A percentile compares a stretch with the other conserved stretches of the same genome.
Conservation (phyloP, 2,329 filamentous ascomycete species). For the Podosphaera fusca region DNA sequence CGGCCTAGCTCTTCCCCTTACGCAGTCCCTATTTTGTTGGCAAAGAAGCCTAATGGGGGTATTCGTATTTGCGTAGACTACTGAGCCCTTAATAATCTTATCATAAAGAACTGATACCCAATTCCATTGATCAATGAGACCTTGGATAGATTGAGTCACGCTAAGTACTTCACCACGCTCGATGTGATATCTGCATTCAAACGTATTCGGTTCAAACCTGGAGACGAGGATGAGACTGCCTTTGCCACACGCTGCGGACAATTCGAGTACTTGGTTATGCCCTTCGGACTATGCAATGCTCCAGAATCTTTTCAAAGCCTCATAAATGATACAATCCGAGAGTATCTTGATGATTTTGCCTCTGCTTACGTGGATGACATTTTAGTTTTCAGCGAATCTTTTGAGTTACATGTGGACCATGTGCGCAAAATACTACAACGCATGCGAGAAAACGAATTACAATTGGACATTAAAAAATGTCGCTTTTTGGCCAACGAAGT, state of each 20-base stretch:
- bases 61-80: constrained; percentile 2
- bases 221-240: not conserved
- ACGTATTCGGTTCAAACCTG: not conserved
- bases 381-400: not conserved
- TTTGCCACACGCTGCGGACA: not conserved
- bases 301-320: not conserved
- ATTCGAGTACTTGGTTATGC: not conserved
- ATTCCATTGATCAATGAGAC: constrained; percentile 1
- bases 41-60: constrained; percentile 1
- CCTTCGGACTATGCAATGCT: constrained; percentile 1
- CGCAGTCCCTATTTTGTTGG: not conserved
- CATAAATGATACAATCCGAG: constrained; percentile 1
- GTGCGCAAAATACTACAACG: constrained; percentile 1
- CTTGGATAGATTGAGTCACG: not conserved
- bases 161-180: not conserved
- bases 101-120: constrained; percentile 3
- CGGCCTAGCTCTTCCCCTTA: not conserved
- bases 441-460: not conserved
- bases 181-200: constrained; percentile 1
- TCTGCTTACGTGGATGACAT: constrained; percentile 3
- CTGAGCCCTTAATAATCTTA: constrained; percentile 1
- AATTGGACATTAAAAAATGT: constrained; percentile 2
- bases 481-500: not conserved
- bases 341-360: constrained; percentile 1
- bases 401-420: not conserved